Conservation (phyloP, 2,329 filamentous ascomycete species). For the Scedosporium aurantiacum region DNA sequence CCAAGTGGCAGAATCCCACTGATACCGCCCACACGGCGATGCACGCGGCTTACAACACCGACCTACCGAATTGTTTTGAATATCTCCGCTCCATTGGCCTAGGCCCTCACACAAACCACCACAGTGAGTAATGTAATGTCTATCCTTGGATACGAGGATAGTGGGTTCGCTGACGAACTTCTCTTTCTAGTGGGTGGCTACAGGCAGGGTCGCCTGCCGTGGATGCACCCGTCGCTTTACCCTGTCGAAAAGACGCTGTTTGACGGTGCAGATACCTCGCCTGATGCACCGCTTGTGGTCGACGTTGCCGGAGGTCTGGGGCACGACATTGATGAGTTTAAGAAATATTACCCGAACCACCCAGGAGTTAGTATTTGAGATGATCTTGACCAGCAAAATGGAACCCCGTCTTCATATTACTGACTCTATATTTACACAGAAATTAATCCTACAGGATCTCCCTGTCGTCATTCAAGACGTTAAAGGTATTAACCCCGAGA, state of each 20-base stretch:
- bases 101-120: constrained; percentile 23
- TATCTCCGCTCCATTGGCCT: constrained; percentile 18
- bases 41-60: constrained; percentile 22
- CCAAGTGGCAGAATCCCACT: constrained; percentile 18
- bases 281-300: constrained; percentile 19
- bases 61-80: constrained; percentile 21
- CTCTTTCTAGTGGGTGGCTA: constrained; percentile 17
- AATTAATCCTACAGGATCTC: constrained; percentile 37
- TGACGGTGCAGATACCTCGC: constrained; percentile 15
- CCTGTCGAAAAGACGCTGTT: constrained; percentile 21
- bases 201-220: constrained; percentile 20
- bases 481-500: constrained; percentile 15
- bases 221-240: constrained; percentile 24
- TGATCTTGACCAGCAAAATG: background rate
- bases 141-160: background rate
- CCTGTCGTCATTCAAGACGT: constrained; percentile 25
- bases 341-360: constrained; percentile 15
- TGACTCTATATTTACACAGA: constrained; percentile 3
- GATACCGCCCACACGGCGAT: constrained; percentile 18
- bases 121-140: constrained; percentile 15
- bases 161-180: background rate
- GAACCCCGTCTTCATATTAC: background rate
- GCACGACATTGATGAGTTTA: constrained; percentile 22
- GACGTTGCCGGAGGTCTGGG: constrained; percentile 25
- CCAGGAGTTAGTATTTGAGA: constrained; percentile 17